Base-by-base conservation (phyloP, 768 basidiomycete species). In the Mycena rebaudengoi region DNA sequence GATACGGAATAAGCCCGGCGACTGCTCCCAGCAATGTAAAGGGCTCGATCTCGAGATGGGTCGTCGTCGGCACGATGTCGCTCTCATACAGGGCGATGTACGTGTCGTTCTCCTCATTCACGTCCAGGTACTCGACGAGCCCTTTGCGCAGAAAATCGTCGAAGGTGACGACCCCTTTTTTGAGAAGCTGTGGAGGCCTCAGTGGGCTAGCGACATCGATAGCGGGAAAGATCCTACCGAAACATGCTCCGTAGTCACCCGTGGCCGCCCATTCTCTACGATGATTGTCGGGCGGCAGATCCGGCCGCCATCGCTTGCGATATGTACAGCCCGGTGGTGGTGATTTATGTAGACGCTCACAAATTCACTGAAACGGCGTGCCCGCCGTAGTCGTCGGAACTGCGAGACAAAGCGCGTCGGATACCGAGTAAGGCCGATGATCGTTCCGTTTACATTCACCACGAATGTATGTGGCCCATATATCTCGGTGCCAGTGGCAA, bases 251-350 rank as follows among this genome's bases (percentile, higher is more conserved):
- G 88, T 80, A 33, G 86, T 89, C 28, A 99, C 94, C 69, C 86
- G 87, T 4, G 95, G 86, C 58, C 81, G 76, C 13, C 88, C 89
- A 65, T 90, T 85, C 74, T 98, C 96, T 23, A 98, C 95, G 60
- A 99, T 99, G 69, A 99, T 98, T 84, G 91, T 91, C 2, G 98
- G 98, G 45, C 98, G 88, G 80, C 98, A 99, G 69, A 99, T 99
- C 32, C 98, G 89, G 2, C 98, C 98, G 26, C 98, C 98, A 73
- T 99, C 98, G 69, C 93, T 91, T 4, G 98, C 96, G 66, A 99
- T 97, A 69, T 98, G 94, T 32, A 99, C 95, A 13, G 95, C 89
- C 40, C 86, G 87, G 73, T 99, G 98, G 76, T 98, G 96, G 69
- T 96, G 88, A 74, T 99, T 98, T 78, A 95, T 92, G 77, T 96